Evolutionary conservation across 495 filamentous ascomycete species (phyloP).

Genomic region (Sordaria brevicollis): DNA sequence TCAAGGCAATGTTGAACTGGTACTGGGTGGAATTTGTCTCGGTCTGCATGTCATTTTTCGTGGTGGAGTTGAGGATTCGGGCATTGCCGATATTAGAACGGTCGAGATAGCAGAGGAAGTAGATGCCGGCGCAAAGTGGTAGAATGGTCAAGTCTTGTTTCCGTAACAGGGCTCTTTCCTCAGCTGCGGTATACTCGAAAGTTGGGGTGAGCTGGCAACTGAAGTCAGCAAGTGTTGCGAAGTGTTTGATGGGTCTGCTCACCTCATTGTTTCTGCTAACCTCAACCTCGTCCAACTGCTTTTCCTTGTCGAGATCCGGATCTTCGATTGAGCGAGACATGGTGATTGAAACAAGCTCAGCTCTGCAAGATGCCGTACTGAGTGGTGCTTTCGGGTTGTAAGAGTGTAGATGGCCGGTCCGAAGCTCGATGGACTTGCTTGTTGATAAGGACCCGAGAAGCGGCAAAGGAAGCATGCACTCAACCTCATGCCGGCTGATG

Average conservation of each 20-base stretch:
- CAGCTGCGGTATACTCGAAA: slow-evolving; percentile 10
- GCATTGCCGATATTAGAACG: slow-evolving; percentile 63
- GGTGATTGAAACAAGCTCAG: not conserved
- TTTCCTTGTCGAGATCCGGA: not conserved
- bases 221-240: not conserved
- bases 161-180: slow-evolving; percentile 35
- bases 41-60: slow-evolving; percentile 49
- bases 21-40: slow-evolving; percentile 51
- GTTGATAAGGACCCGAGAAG: not conserved
- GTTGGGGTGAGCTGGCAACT: not conserved
- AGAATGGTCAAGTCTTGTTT: slow-evolving; percentile 54
- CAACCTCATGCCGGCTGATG: not conserved
- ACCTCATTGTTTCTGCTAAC: not conserved
- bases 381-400: no score
- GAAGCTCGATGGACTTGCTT: not conserved
- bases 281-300: not conserved
- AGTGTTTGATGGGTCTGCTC: not conserved
- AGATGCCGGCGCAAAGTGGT: slow-evolving; percentile 47
- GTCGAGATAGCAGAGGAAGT: slow-evolving; percentile 57
- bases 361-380: no score
- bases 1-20: slow-evolving; percentile 61
- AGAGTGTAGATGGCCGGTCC: no score
- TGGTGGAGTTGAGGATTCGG: slow-evolving; percentile 50
- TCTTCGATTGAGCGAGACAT: not conserved
- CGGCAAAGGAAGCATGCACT: not conserved